Conservation (phyloP, 2,329 filamentous ascomycete genomes). For the Aureobasidium melanogenum region DNA sequence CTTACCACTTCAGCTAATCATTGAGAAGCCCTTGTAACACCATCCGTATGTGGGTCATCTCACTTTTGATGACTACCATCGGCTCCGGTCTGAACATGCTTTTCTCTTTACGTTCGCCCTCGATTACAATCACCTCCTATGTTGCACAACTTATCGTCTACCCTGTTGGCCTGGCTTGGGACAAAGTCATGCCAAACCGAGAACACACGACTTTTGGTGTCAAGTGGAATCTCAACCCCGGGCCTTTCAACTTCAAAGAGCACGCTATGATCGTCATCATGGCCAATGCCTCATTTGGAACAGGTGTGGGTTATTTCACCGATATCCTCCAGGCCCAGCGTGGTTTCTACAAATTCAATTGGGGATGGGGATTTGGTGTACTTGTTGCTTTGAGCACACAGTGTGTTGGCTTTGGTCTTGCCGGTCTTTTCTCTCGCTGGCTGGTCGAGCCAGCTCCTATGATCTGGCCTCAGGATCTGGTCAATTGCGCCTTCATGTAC, state of each 20-base stretch:
- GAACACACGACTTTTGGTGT: slow-evolving; percentile 44
- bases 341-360: slow-evolving; percentile 61
- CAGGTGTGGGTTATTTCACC: slow-evolving; percentile 53
- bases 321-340: slow-evolving; percentile 64
- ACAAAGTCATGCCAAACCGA: slow-evolving; percentile 46
- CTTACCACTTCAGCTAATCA: background rate
- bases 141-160: slow-evolving; percentile 23
- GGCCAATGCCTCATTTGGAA: slow-evolving; percentile 45
- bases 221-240: slow-evolving; percentile 49
- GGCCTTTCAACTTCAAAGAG: slow-evolving; percentile 54
- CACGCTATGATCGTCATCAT: slow-evolving; percentile 55
- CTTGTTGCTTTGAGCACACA: slow-evolving; percentile 1
- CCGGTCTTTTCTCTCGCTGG: slow-evolving; percentile 69
- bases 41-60: slow-evolving; percentile 53
- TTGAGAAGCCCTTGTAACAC: slow-evolving; percentile 45
- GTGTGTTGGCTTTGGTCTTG: slow-evolving; percentile 67
- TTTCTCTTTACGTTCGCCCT: slow-evolving; percentile 53
- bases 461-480: slow-evolving; percentile 59
- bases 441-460: slow-evolving; percentile 76
- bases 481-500: slow-evolving; percentile 62
- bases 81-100: slow-evolving; percentile 60
- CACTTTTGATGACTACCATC: slow-evolving; percentile 50
- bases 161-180: slow-evolving; percentile 45
- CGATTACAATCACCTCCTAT: slow-evolving; percentile 22
- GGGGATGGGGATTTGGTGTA: slow-evolving; percentile 6